These are phyloP conservation scores for Colletotrichum eleusines DNA, from an alignment of 2,329 filamentous ascomycete species.

Conservation along the genomic window DNA sequence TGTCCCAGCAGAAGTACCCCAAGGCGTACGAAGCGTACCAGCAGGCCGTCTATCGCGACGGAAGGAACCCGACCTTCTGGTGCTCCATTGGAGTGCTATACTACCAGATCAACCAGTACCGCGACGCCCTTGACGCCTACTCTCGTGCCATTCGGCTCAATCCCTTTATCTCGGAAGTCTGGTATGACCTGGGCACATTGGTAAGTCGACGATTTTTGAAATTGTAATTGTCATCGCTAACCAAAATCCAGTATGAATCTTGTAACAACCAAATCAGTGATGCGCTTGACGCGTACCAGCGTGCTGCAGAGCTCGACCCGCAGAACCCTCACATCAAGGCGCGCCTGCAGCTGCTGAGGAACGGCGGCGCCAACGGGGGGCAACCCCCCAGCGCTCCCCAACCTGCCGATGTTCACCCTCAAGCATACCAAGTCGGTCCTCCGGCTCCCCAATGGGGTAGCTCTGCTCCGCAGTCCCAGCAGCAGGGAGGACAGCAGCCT, in stretches of 20 bases:
- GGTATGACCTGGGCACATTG: constrained; percentile 97
- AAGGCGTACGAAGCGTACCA: constrained; percentile 99
- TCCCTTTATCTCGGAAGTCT: constrained; percentile 98
- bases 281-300: constrained; percentile 93
- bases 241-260: constrained; percentile 81
- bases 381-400: constrained; percentile 83
- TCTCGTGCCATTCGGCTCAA: constrained; percentile 96
- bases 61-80: constrained; percentile 98
- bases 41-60: constrained; percentile 97
- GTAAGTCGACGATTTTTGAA: constrained; percentile 66
- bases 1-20: constrained; percentile 99
- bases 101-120: constrained; percentile 99
- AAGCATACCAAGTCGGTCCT: constrained; percentile 90
- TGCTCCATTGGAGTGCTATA: constrained; percentile 99
- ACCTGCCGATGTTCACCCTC: constrained; percentile 95
- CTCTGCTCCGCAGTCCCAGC: constrained; percentile 70
- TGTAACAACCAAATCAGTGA: constrained; percentile 99
- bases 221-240: constrained; percentile 47
- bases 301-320: constrained; percentile 94
- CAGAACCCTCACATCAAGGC: constrained; percentile 96
- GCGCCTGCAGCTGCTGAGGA: constrained; percentile 88
- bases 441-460: constrained; percentile 92
- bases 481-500: constrained; percentile 52
- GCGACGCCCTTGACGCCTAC: constrained; percentile 96
- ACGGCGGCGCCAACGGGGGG: constrained; percentile 79